phyloP scores from a whole-genome alignment of 23 red algal genomes.

The Agarophyton chilense region DNA sequence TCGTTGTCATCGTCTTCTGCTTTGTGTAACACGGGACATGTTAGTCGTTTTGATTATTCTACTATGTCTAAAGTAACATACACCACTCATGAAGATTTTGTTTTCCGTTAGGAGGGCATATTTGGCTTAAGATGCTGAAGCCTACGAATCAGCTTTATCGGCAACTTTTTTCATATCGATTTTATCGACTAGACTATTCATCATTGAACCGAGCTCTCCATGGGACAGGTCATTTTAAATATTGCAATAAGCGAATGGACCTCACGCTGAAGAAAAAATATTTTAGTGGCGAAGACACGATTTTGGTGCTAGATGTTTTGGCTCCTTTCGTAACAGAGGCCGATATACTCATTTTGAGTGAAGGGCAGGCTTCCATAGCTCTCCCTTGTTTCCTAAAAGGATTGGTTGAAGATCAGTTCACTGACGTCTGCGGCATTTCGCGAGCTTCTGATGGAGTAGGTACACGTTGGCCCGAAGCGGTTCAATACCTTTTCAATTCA shows the following conservation, averaged over 20 bases:
- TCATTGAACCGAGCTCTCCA: background rate
- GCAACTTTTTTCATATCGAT: conserved; percentile 6
- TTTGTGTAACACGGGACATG: background rate
- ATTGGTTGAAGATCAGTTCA: background rate
- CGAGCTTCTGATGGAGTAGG: background rate
- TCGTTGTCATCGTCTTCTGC: background rate
- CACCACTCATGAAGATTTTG: background rate
- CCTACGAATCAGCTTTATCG: conserved; percentile 8
- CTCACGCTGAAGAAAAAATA: background rate
- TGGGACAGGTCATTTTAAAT: background rate
- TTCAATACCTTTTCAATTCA: background rate
- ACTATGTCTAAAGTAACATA: background rate
- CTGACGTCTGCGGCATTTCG: too few relatives aligned
- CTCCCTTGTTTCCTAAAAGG: background rate
- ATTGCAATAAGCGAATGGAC: background rate
- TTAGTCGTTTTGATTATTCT: background rate
- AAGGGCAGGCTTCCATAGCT: background rate
- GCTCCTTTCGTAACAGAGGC: background rate
- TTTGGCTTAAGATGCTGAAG: background rate
- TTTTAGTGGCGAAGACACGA: background rate
- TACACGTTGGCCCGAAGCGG: background rate
- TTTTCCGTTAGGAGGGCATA: background rate
- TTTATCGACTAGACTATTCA: background rate
- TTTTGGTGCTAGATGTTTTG: background rate
- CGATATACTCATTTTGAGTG: too few relatives aligned